Percentiles rank a stretch among this genome's conserved stretches.
Conservation (phyloP, 805 yeast species). For the Candida orba region DNA sequence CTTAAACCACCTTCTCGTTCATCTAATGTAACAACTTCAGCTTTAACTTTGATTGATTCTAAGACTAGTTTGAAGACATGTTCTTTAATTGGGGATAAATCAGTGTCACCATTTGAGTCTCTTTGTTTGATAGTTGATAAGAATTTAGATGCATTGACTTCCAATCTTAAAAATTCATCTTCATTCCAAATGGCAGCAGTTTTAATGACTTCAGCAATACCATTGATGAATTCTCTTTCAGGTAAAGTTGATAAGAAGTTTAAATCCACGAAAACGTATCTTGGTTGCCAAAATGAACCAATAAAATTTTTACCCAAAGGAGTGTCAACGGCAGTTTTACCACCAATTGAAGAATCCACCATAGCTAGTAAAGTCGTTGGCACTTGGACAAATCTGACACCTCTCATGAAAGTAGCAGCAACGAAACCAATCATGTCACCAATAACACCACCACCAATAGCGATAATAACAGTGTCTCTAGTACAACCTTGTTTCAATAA, state of each 20-base stretch:
- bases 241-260: conserved; percentile 84
- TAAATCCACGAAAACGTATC: conserved; percentile 80
- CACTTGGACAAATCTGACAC: conserved; percentile 86
- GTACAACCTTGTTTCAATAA: conserved; percentile 81
- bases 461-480: conserved; percentile 88
- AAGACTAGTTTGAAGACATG: conserved; percentile 72
- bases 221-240: conserved; percentile 89
- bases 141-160: conserved; percentile 63
- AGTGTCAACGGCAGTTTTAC: conserved; percentile 96
- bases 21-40: conserved; percentile 87
- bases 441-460: conserved; percentile 97
- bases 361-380: conserved; percentile 92
- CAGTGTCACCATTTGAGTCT: conserved; percentile 43
- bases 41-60: conserved; percentile 86
- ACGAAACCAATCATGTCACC: conserved; percentile 99
- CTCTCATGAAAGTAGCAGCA: conserved; percentile 99
- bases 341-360: conserved; percentile 98
- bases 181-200: conserved; percentile 99
- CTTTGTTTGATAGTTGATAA: conserved; percentile 55
- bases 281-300: conserved; percentile 98
- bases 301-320: conserved; percentile 92
- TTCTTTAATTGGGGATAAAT: conserved; percentile 61
- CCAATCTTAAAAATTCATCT: conserved; percentile 77
- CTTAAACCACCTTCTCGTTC: conserved; percentile 94
- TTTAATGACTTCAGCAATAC: conserved; percentile 97